These are phyloP conservation scores for Dictyostelium firmibasis DNA, from an alignment of 78 protist species.

Conservation along the genomic window DNA sequence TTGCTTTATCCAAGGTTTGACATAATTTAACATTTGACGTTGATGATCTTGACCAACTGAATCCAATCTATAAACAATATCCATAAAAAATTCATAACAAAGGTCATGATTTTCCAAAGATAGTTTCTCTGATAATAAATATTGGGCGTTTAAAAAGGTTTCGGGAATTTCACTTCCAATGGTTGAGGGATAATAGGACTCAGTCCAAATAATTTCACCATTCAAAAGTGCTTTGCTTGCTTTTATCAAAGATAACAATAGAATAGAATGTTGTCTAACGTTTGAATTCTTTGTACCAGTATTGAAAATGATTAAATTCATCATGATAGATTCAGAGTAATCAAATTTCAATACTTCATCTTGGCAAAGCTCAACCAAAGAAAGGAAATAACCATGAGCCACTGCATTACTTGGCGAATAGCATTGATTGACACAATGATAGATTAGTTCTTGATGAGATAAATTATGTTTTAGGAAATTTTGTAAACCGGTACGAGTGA, in stretches of 20 bases:
- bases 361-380: slow-evolving; percentile 51
- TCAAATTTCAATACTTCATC: slow-evolving; percentile 47
- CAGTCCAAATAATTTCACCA: not conserved
- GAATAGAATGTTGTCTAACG: slow-evolving; percentile 40
- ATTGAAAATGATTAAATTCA: slow-evolving; percentile 51
- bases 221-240: not conserved
- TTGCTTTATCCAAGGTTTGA: slow-evolving; percentile 73
- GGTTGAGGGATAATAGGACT: slow-evolving; percentile 44
- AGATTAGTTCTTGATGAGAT: slow-evolving; percentile 20
- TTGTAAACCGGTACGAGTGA: slow-evolving; percentile 55
- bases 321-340: slow-evolving; percentile 33
- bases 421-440: slow-evolving; percentile 76
- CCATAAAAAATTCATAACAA: slow-evolving; percentile 68
- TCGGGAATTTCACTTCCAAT: slow-evolving; percentile 64
- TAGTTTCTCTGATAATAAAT: slow-evolving; percentile 28
- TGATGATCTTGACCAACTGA: slow-evolving; percentile 27
- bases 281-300: slow-evolving; percentile 32
- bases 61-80: slow-evolving; percentile 57
- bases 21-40: slow-evolving; percentile 65
- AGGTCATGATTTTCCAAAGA: slow-evolving; percentile 50
- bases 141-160: slow-evolving; percentile 62
- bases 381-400: slow-evolving; percentile 61
- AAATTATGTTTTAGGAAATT: slow-evolving; percentile 70
- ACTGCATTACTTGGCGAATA: slow-evolving; percentile 25
- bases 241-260: slow-evolving; percentile 8